A percentile compares a stretch with the other conserved stretches of the same genome.
phyloP scores from a whole-genome alignment of 257 asterid species.

The Agastache rugosa region DNA sequence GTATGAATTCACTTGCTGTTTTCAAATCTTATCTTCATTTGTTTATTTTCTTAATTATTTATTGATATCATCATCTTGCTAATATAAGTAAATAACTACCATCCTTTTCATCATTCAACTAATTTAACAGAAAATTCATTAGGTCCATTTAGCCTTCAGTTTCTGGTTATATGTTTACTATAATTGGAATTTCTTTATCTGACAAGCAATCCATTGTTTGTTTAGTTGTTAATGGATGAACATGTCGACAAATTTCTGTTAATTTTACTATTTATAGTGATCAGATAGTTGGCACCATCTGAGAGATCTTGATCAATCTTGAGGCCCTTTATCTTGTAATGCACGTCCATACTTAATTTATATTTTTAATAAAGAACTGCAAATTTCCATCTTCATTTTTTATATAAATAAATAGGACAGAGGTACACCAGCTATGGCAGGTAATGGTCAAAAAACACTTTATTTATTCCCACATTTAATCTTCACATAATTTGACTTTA shows the following conservation, averaged over 20 bases:
- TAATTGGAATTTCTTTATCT: not conserved
- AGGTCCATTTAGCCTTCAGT: not conserved
- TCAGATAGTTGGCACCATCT: slow-evolving; percentile 5
- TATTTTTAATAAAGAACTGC: not conserved
- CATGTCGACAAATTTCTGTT: not conserved
- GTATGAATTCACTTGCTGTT: slow-evolving; percentile 17
- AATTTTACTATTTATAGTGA: slow-evolving; percentile 6
- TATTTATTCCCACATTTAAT: not conserved
- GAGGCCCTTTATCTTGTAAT: slow-evolving; percentile 17
- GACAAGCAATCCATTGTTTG: not conserved
- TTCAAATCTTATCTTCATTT: slow-evolving; percentile 15
- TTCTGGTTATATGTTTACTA: slow-evolving; percentile 23
- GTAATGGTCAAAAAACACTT: slow-evolving; percentile 27
- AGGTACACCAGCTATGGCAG: not conserved
- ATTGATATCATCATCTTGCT: slow-evolving; percentile 18
- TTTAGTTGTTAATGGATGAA: not conserved
- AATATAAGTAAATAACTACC: not conserved
- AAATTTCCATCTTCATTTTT: not conserved
- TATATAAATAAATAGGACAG: not conserved
- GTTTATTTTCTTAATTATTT: not conserved
- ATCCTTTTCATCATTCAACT: not conserved
- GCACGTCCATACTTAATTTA: not conserved
- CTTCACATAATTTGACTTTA: slow-evolving; percentile 39
- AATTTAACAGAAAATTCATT: not conserved
- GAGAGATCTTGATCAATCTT: slow-evolving; percentile 28